A percentile compares a stretch with the other conserved stretches of the same genome.
phyloP scores from a whole-genome alignment of 352 stramenopile genomes.

The Globisporangium radiosum region DNA sequence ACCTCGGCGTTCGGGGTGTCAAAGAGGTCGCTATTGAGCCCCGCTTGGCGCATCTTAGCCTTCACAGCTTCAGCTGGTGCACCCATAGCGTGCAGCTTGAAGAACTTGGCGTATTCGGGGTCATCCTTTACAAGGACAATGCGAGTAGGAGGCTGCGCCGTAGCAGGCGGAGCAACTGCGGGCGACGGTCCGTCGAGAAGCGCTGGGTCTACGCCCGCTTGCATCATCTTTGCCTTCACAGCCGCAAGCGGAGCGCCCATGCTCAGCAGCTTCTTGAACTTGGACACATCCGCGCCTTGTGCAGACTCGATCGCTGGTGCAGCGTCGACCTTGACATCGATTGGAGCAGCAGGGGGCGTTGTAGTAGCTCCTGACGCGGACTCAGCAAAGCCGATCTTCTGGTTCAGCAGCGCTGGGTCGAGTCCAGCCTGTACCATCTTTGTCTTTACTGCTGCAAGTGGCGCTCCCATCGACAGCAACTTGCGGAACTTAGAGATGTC shows the following conservation, averaged over 20 bases:
- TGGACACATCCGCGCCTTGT: conserved; percentile 22
- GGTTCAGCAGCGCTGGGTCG: conserved; percentile 41
- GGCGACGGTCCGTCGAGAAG: conserved; percentile 28
- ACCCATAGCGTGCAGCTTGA: conserved; percentile 61
- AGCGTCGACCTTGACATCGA: conserved; percentile 10
- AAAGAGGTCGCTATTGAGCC: conserved; percentile 71
- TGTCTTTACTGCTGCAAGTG: conserved; percentile 44
- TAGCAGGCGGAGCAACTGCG: neutral
- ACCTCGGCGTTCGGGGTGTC: conserved; percentile 55
- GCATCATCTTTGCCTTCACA: conserved; percentile 63
- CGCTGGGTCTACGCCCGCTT: conserved; percentile 51
- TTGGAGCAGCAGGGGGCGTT: neutral
- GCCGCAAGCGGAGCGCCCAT: conserved; percentile 54
- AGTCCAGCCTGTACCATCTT: conserved; percentile 64
- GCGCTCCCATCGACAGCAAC: conserved; percentile 83
- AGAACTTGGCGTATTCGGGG: conserved; percentile 56
- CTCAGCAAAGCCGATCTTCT: conserved; percentile 8
- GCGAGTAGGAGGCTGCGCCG: neutral
- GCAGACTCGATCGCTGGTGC: neutral
- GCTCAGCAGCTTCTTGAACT: conserved; percentile 56
- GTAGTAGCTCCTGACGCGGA: neutral
- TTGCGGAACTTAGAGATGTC: conserved; percentile 88
- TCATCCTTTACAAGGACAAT: conserved; percentile 39
- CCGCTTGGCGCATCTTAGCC: conserved; percentile 67
- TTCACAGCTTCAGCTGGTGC: conserved; percentile 46